A percentile compares a stretch with the other conserved stretches of the same genome.
Conservation (phyloP, 805 yeast species). For the Candida cerambycidarum region DNA sequence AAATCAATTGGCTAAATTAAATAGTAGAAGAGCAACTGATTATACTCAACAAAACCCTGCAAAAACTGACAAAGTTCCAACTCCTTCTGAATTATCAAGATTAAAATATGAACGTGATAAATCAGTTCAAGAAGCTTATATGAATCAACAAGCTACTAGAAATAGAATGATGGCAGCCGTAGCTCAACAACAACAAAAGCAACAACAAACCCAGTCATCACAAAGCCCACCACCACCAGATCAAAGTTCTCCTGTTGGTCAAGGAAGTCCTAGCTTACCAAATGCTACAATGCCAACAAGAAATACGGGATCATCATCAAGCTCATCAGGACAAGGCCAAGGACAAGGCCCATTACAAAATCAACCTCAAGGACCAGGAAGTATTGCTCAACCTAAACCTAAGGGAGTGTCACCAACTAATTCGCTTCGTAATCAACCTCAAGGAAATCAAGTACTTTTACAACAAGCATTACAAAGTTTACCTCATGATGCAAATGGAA, state of each 20-base stretch:
- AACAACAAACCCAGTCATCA: slow-evolving; percentile 9
- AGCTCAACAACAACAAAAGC: slow-evolving; percentile 32
- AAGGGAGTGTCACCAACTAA: slow-evolving; percentile 9
- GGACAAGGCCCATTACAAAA: no score
- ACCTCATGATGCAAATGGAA: slow-evolving; percentile 12
- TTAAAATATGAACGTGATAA: slow-evolving; percentile 85
- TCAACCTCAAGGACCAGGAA: neutral
- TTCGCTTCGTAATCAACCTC: slow-evolving; percentile 1
- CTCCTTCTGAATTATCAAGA: slow-evolving; percentile 82
- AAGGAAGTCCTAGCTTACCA: neutral
- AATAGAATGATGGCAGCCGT: slow-evolving; percentile 44
- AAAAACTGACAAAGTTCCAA: slow-evolving; percentile 45
- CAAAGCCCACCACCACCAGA: slow-evolving; percentile 6
- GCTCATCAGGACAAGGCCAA: neutral
- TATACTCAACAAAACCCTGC: slow-evolving; percentile 8
- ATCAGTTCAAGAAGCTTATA: slow-evolving; percentile 73
- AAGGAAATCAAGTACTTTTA: slow-evolving; percentile 2
- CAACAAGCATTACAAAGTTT: slow-evolving; percentile 9
- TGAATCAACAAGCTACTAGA: slow-evolving; percentile 45
- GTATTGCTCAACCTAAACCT: slow-evolving; percentile 5
- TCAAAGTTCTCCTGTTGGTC: neutral
- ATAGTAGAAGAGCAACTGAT: slow-evolving; percentile 20
- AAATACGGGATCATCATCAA: neutral
- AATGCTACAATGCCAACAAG: neutral
- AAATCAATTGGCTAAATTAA: slow-evolving; percentile 44